Conservation (phyloP, 306 rosid genomes). For the Dicorynia guianensis region DNA sequence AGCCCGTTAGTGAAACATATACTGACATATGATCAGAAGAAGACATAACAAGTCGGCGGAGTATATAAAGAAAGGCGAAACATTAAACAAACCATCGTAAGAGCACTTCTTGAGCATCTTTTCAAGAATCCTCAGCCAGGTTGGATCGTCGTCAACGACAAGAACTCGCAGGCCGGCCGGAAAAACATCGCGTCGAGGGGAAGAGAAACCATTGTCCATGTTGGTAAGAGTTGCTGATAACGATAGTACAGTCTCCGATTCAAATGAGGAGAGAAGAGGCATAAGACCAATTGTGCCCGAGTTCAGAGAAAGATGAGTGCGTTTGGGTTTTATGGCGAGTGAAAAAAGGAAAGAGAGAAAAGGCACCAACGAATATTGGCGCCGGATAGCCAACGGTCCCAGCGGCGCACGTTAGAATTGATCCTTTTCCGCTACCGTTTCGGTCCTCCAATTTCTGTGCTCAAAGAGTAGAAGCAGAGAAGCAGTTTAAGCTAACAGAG, state of each 20-base stretch:
- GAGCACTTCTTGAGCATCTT: constrained; percentile 90
- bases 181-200: constrained; percentile 67
- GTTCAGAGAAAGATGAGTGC: constrained; percentile 33
- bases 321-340: constrained; percentile 48
- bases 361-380: constrained; percentile 58
- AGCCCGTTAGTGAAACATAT: not conserved
- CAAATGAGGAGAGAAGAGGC: constrained; percentile 37
- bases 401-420: constrained; percentile 46
- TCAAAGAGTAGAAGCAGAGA: constrained; percentile 22
- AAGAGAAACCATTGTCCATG: constrained; percentile 77
- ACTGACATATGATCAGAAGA: not conserved
- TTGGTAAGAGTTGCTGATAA: not conserved
- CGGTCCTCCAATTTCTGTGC: constrained; percentile 26
- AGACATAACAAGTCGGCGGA: not conserved
- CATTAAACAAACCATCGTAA: constrained; percentile 61
- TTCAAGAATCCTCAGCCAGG: constrained; percentile 85
- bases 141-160: constrained; percentile 86
- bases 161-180: constrained; percentile 92
- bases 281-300: constrained; percentile 17
- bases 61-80: not conserved
- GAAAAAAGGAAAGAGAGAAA: constrained; percentile 23
- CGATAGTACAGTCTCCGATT: not conserved
- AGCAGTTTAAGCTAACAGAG: not conserved
- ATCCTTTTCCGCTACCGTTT: constrained; percentile 13
- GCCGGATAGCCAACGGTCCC: constrained; percentile 62